Evolutionary conservation across 306 rosid genomes (phyloP).

Genomic region (Datisca glomerata): DNA sequence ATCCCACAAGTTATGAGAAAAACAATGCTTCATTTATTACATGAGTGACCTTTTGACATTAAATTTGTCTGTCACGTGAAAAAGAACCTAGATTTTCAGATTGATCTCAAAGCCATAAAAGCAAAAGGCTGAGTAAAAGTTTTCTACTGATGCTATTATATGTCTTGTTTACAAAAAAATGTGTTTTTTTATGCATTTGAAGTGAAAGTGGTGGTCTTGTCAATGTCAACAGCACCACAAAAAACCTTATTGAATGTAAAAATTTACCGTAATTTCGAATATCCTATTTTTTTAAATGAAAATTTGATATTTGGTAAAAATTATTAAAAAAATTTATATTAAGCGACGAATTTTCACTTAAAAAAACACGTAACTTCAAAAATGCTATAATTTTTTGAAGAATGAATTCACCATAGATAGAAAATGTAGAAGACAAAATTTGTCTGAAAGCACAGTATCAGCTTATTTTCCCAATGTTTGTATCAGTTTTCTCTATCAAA

Average conservation of each 20-base stretch:
- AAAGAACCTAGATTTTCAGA: slow-evolving; percentile 4
- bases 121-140: slow-evolving; percentile 1
- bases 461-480: slow-evolving; percentile 2
- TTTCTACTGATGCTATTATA: not conserved
- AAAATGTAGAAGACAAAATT: slow-evolving; percentile 12
- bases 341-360: too few relatives aligned
- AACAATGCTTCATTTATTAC: too few relatives aligned
- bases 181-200: not conserved
- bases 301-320: too few relatives aligned
- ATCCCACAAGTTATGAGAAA: too few relatives aligned
- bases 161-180: not conserved
- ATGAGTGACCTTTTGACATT: slow-evolving; percentile 17
- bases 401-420: slow-evolving; percentile 10
- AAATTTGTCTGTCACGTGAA: slow-evolving; percentile 8
- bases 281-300: too few relatives aligned
- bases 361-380: too few relatives aligned
- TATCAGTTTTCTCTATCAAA: not conserved
- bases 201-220: slow-evolving; percentile 13
- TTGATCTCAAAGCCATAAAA: not conserved
- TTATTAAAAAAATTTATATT: too few relatives aligned
- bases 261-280: too few relatives aligned
- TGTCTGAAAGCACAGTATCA: slow-evolving; percentile 18
- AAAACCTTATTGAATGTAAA: too few relatives aligned
- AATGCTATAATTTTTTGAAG: too few relatives aligned
- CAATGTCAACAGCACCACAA: slow-evolving; percentile 1